Evolutionary conservation across 2,329 filamentous ascomycete species (phyloP).

Genomic region (Drechslerella dactyloides): DNA sequence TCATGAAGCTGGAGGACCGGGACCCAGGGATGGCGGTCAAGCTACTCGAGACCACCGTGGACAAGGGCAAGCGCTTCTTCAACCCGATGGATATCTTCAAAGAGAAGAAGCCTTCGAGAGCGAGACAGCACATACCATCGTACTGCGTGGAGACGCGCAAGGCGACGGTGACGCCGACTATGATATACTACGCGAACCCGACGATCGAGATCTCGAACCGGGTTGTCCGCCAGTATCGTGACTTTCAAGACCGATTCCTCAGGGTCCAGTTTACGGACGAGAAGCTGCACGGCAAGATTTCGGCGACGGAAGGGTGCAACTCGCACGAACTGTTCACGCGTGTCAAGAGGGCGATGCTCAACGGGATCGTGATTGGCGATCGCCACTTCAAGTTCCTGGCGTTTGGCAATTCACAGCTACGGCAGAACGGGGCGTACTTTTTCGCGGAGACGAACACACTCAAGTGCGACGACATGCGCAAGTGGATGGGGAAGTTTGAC

Average conservation of each 20-base stretch:
- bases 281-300: slow-evolving; percentile 66
- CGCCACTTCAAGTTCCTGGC: slow-evolving; percentile 87
- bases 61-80: slow-evolving; percentile 67
- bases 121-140: slow-evolving; percentile 64
- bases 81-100: slow-evolving; percentile 75
- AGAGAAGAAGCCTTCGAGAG: slow-evolving; percentile 61
- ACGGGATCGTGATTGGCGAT: slow-evolving; percentile 83
- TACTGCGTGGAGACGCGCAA: slow-evolving; percentile 79
- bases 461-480: slow-evolving; percentile 76
- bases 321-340: slow-evolving; percentile 76
- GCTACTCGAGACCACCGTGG: slow-evolving; percentile 64
- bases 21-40: slow-evolving; percentile 52
- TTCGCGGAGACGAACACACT: slow-evolving; percentile 74
- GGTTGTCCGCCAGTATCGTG: slow-evolving; percentile 74
- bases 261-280: slow-evolving; percentile 91
- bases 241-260: slow-evolving; percentile 78
- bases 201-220: slow-evolving; percentile 86
- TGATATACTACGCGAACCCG: slow-evolving; percentile 77
- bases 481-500: slow-evolving; percentile 84
- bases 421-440: slow-evolving; percentile 91
- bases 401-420: slow-evolving; percentile 92
- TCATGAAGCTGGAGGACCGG: slow-evolving; percentile 63
- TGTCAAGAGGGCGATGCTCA: slow-evolving; percentile 71
- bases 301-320: slow-evolving; percentile 63
- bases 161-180: slow-evolving; percentile 81